Conservation (phyloP, 352 stramenopile species). For the Globisporangium lucens region DNA sequence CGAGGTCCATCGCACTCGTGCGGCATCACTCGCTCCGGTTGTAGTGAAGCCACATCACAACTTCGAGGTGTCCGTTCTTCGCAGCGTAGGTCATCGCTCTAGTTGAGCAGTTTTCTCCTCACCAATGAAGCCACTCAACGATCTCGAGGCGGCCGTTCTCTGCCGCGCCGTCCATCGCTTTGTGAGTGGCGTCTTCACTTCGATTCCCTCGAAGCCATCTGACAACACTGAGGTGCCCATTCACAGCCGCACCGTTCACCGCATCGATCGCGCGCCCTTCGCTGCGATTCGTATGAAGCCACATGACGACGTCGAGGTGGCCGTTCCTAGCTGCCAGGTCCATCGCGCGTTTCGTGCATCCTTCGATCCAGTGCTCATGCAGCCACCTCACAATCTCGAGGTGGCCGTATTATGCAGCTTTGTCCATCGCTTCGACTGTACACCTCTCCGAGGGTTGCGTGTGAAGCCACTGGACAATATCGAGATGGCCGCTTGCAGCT, state of each 20-base stretch:
- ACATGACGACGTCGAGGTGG: background rate
- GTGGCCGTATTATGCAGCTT: background rate
- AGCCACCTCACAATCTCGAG: background rate
- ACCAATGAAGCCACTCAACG: background rate
- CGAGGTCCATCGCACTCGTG: too few relatives aligned
- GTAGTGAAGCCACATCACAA: background rate
- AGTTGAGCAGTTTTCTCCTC: background rate
- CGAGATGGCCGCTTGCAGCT: background rate
- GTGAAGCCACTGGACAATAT: background rate
- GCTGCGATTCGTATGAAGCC: background rate
- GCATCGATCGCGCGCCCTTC: background rate
- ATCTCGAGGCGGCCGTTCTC: background rate
- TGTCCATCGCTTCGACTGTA: background rate
- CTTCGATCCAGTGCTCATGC: background rate
- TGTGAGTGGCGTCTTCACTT: background rate
- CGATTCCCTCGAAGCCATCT: background rate
- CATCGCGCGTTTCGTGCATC: background rate
- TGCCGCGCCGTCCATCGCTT: background rate
- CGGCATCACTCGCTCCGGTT: too few relatives aligned
- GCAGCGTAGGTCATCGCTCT: background rate
- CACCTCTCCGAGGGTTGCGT: background rate
- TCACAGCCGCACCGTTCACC: background rate
- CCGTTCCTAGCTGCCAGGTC: background rate
- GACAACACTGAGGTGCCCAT: background rate
- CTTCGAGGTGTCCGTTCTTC: background rate